Conservation (phyloP, 2,329 filamentous ascomycete genomes). For the Fusarium sacchari region DNA sequence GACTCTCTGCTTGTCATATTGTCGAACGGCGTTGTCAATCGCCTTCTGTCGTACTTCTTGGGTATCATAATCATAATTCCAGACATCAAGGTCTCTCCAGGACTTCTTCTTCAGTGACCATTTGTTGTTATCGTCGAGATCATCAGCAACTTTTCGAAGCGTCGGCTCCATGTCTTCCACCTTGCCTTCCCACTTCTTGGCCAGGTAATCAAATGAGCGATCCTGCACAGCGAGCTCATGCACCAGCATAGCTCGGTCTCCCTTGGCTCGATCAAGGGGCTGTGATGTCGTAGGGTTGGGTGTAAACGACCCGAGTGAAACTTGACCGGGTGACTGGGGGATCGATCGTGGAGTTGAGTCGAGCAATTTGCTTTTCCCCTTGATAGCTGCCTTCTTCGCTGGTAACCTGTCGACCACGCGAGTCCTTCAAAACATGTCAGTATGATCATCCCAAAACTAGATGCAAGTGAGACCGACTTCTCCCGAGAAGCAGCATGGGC, state of each 20-base stretch:
- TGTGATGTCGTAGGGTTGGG: conserved; percentile 62
- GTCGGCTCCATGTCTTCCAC: conserved; percentile 64
- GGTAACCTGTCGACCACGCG: conserved; percentile 50
- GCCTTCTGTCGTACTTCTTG: conserved; percentile 66
- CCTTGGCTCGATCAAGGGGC: conserved; percentile 63
- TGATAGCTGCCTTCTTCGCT: conserved; percentile 48
- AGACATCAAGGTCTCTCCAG: conserved; percentile 73
- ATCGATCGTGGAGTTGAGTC: conserved; percentile 53
- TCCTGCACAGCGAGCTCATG: conserved; percentile 69
- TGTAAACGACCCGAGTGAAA: conserved; percentile 63
- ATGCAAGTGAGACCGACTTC: conserved; percentile 46
- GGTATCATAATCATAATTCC: conserved; percentile 66
- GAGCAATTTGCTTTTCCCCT: conserved; percentile 56
- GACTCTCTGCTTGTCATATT: conserved; percentile 68
- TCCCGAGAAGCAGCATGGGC: conserved; percentile 50
- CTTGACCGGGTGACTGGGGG: conserved; percentile 66
- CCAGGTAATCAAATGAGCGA: conserved; percentile 60
- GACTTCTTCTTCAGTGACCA: conserved; percentile 66
- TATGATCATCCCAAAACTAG: conserved; percentile 21
- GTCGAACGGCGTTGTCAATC: conserved; percentile 68
- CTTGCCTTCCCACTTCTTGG: conserved; percentile 61
- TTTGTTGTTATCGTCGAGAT: conserved; percentile 58
- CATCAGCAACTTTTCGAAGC: conserved; percentile 68
- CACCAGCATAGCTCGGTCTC: conserved; percentile 63
- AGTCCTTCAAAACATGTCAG: conserved; percentile 47